Conservation (phyloP, 1,284 basidiomycete genomes). For the Neolentinus lepideus region DNA sequence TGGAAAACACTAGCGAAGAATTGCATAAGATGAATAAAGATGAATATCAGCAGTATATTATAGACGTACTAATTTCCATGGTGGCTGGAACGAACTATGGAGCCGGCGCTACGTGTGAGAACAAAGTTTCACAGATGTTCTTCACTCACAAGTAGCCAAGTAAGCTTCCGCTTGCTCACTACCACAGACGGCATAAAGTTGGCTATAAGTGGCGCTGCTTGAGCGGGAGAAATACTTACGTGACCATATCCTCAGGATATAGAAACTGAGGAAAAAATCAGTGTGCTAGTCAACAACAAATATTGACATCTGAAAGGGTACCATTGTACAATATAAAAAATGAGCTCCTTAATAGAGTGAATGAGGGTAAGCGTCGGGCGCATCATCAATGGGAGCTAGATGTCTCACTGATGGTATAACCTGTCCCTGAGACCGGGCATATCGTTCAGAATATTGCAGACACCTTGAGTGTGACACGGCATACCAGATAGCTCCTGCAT, state of each 20-base stretch:
- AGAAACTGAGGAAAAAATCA: neutral
- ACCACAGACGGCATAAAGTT: neutral
- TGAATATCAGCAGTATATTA: too few species aligned
- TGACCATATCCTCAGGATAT: neutral
- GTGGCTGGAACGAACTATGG: too few species aligned
- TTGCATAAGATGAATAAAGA: too few species aligned
- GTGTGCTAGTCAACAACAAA: neutral
- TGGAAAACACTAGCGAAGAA: too few species aligned
- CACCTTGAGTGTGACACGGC: too few species aligned
- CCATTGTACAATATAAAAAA: neutral
- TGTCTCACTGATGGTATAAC: neutral
- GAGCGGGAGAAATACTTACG: too few species aligned
- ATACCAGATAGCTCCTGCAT: neutral
- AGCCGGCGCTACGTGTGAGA: too few species aligned
- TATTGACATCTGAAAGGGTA: neutral
- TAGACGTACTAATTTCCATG: too few species aligned
- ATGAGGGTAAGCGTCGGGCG: neutral
- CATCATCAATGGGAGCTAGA: neutral
- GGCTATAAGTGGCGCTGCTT: neutral
- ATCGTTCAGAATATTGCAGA: neutral
- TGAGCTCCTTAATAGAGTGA: neutral
- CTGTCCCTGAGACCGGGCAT: neutral
- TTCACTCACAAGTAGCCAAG: neutral
- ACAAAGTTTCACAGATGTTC: too few species aligned
- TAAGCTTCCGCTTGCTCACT: neutral